These are phyloP conservation scores for Wickerhamomyces chaumierensis DNA, from an alignment of 805 yeast genomes.

Conservation along the genomic window DNA sequence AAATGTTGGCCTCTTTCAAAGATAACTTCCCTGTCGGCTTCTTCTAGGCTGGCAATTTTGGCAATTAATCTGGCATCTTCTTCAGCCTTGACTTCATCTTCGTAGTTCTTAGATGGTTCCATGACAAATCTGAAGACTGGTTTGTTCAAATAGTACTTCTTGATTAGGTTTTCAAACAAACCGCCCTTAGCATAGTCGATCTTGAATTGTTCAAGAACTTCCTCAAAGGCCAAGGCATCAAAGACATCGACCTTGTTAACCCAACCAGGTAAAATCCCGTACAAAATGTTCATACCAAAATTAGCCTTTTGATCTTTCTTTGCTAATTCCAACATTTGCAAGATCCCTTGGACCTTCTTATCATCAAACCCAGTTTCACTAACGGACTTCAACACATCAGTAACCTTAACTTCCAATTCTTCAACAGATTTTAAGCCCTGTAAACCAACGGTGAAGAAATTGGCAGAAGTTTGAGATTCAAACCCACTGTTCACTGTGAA, in stretches of 20 bases:
- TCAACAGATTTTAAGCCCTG: slow-evolving; percentile 56
- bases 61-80: slow-evolving; percentile 42
- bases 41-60: slow-evolving; percentile 33
- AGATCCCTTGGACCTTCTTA: slow-evolving; percentile 66
- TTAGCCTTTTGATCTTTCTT: slow-evolving; percentile 83
- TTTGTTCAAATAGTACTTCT: slow-evolving; percentile 35
- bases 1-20: slow-evolving; percentile 49
- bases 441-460: slow-evolving; percentile 75
- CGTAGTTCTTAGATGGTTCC: slow-evolving; percentile 56
- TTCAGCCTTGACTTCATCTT: slow-evolving; percentile 35
- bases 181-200: slow-evolving; percentile 42
- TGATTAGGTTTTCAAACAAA: slow-evolving; percentile 50
- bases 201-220: slow-evolving; percentile 46
- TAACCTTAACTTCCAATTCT: slow-evolving; percentile 36
- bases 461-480: slow-evolving; percentile 67
- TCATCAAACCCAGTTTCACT: slow-evolving; percentile 36
- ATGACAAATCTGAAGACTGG: slow-evolving; percentile 65
- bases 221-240: slow-evolving; percentile 53
- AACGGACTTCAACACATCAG: slow-evolving; percentile 33
- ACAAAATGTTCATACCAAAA: slow-evolving; percentile 73
- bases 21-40: slow-evolving; percentile 45
- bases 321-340: slow-evolving; percentile 77
- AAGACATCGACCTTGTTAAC: slow-evolving; percentile 74
- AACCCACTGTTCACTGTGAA: slow-evolving; percentile 81
- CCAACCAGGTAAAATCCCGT: slow-evolving; percentile 75